Percentiles rank a stretch among this genome's conserved stretches.
phyloP scores from a whole-genome alignment of 129 eudicot species.

The Ambrosia trifida region DNA sequence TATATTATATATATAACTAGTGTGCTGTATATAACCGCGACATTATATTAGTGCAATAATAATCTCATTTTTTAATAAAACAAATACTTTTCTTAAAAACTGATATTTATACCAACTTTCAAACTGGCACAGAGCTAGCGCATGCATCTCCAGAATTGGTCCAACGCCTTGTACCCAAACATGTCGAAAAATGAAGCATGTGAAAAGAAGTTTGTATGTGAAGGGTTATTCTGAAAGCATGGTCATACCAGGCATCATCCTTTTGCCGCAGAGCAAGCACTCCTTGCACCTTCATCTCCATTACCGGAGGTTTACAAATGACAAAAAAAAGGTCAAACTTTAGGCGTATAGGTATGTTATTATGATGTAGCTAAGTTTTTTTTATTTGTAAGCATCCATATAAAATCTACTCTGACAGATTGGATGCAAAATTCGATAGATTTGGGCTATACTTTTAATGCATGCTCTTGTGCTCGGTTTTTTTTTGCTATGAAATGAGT shows the following conservation, averaged over 20 bases:
- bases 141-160: conserved; percentile 69
- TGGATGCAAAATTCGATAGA: conserved; percentile 8
- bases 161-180: conserved; percentile 71
- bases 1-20: background rate
- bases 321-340: conserved; percentile 2
- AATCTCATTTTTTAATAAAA: background rate
- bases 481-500: conserved; percentile 14
- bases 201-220: background rate
- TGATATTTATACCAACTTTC: background rate
- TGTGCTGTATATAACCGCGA: background rate
- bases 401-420: conserved; percentile 20
- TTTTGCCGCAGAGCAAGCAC: conserved; percentile 6
- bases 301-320: conserved; percentile 15
- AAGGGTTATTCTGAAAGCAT: conserved; percentile 12
- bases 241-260: background rate
- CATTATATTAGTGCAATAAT: background rate
- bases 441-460: conserved; percentile 17
- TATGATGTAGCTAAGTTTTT: conserved; percentile 20
- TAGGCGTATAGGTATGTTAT: conserved; percentile 28
- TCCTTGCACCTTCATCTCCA: conserved; percentile 13
- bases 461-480: conserved; percentile 11
- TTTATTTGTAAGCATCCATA: conserved; percentile 25
- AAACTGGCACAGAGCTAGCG: conserved; percentile 58
- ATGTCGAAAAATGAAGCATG: conserved; percentile 45
- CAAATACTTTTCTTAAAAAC: background rate